These are phyloP conservation scores for Irpex rosettiformis DNA, from an alignment of 1,284 basidiomycete genomes.

Conservation along the genomic window DNA sequence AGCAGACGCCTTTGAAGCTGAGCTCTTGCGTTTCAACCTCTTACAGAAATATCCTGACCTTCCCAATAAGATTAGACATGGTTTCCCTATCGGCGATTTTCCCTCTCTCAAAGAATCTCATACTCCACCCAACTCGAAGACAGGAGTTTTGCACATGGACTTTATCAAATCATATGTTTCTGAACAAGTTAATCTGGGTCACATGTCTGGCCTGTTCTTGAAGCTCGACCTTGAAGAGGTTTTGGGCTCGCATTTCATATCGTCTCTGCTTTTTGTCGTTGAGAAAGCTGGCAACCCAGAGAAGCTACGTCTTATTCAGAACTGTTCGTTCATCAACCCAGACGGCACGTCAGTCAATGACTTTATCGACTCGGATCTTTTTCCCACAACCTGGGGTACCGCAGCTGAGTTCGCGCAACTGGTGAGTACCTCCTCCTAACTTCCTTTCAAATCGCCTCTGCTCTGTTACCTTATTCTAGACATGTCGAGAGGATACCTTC, in stretches of 20 bases:
- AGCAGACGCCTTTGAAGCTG: background rate
- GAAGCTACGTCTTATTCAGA: slow-evolving; percentile 13
- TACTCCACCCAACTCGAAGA: background rate
- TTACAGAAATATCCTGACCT: background rate
- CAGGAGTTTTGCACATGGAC: background rate
- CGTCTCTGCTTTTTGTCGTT: slow-evolving; percentile 22
- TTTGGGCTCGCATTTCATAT: slow-evolving; percentile 21
- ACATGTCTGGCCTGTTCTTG: background rate
- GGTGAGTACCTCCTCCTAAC: slow-evolving; percentile 24
- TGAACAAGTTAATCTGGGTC: background rate
- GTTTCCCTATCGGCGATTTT: background rate
- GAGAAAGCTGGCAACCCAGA: slow-evolving; percentile 5
- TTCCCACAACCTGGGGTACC: slow-evolving; percentile 28
- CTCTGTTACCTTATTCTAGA: background rate
- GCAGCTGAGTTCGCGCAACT: slow-evolving; percentile 26
- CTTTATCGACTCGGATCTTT: slow-evolving; percentile 26
- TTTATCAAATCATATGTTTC: background rate
- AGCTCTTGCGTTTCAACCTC: background rate
- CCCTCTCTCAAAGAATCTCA: background rate
- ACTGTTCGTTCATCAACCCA: slow-evolving; percentile 2
- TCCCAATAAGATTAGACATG: background rate
- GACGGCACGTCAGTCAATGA: slow-evolving; percentile 27
- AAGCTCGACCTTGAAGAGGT: slow-evolving; percentile 20
- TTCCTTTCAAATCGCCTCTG: background rate
- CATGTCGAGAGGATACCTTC: background rate